These are phyloP conservation scores for Nowakowskiella sp. DNA, from an alignment of 192 early-diverging fungal genomes.

Conservation along the genomic window DNA sequence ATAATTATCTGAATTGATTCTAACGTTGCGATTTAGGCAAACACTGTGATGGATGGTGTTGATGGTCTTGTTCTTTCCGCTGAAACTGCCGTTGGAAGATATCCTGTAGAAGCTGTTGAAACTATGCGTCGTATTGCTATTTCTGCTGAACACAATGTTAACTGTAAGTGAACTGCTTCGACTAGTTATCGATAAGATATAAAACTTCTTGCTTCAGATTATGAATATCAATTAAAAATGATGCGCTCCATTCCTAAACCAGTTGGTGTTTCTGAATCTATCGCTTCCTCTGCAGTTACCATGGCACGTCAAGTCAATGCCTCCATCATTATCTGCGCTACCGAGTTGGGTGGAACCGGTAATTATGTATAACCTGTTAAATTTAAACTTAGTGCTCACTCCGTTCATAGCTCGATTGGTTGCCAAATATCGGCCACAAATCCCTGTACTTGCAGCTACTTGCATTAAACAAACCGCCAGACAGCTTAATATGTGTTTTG, in stretches of 20 bases:
- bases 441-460: constrained; percentile 48
- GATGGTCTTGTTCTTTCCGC: constrained; percentile 53
- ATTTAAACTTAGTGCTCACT: neutral
- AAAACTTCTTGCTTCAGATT: constrained; percentile 9
- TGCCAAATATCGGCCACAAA: constrained; percentile 49
- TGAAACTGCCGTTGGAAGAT: constrained; percentile 49
- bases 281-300: constrained; percentile 48
- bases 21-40: too few relatives aligned
- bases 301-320: constrained; percentile 45
- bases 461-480: constrained; percentile 39
- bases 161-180: constrained; percentile 22
- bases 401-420: constrained; percentile 41
- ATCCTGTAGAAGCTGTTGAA: constrained; percentile 36
- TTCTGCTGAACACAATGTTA: constrained; percentile 47
- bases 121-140: constrained; percentile 42
- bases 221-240: constrained; percentile 48
- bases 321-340: constrained; percentile 43
- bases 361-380: neutral
- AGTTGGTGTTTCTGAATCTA: constrained; percentile 46
- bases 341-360: constrained; percentile 16
- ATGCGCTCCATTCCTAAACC: constrained; percentile 50
- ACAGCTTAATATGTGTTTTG: constrained; percentile 45
- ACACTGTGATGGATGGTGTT: constrained; percentile 55
- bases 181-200: neutral
- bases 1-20: neutral